Percentiles rank a stretch among this genome's conserved stretches.
Conservation (phyloP, 495 filamentous ascomycete species). For the Penicillium antarcticum region DNA sequence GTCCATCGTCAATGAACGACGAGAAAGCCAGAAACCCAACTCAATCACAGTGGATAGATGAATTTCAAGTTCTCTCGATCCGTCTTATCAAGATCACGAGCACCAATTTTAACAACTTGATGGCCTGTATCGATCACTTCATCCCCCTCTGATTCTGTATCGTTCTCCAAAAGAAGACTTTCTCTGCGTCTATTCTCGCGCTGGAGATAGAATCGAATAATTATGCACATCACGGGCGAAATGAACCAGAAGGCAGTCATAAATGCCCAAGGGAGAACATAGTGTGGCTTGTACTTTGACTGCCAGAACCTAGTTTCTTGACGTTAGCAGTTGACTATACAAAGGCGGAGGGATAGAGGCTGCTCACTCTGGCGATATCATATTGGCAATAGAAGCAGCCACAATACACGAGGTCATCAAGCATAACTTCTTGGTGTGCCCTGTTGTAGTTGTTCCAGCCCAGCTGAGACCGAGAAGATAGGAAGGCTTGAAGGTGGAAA, state of each 20-base stretch:
- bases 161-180: not conserved
- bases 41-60: not conserved
- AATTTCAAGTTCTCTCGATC: constrained; percentile 2
- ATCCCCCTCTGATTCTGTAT: not conserved
- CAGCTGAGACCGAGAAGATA: constrained; percentile 6
- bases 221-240: constrained; percentile 7
- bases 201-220: constrained; percentile 8
- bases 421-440: constrained; percentile 8
- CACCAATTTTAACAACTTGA: not conserved
- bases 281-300: constrained; percentile 5
- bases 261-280: constrained; percentile 4
- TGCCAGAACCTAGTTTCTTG: constrained; percentile 3
- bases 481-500: constrained; percentile 9
- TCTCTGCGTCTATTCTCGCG: constrained; percentile 1
- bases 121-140: constrained; percentile 1
- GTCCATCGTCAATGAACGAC: too few relatives aligned
- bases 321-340: not conserved
- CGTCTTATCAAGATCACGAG: not conserved
- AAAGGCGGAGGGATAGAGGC: not conserved
- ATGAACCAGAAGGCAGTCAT: constrained; percentile 10
- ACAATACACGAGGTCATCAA: constrained; percentile 8
- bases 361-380: constrained; percentile 9
- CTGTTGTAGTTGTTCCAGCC: constrained; percentile 7
- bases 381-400: constrained; percentile 5
- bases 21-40: too few relatives aligned